Evolutionary conservation across 129 eudicot genomes (phyloP), one percentile per base, ranked within the genome.

Genomic region (Apium graveolens): DNA sequence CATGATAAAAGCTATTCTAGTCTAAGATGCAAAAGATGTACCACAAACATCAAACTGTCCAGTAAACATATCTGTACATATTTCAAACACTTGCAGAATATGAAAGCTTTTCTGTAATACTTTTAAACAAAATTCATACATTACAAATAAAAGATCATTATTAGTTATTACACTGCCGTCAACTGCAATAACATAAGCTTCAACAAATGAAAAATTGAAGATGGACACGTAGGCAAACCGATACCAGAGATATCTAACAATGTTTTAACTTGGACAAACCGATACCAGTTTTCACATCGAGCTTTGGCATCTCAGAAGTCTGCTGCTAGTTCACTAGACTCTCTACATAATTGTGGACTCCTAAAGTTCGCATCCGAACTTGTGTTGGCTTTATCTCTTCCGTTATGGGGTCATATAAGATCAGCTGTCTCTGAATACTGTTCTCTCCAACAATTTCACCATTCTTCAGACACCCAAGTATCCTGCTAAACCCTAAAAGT

Each of bases 391-490:
- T 43, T 12, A 18, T 73, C 57, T 44, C 77, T 42, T 44, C 32
- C 4, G 27, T 44, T 45, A 27, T 34, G 49, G 77, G 39, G 57
- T 73, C 57, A 44, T 27, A 73, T 44, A 73, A 73, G 38, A 43
- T 42, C 37, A 73, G 57, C 39, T 44, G 51, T 73, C 38, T 73
- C 57, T 39, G 60, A 73, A 11, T 44, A 16, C 24, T 5, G 14
- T 44, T 73, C 53, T 73, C 77, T 44, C 38, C 77, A 43, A 73
- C 77, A 73, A 73, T 44, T 44, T 27, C 60, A 26, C 77, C 77
- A 44, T 26, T 73, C 55, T 73, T 73, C 24, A 73, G 18, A 73
- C n/a, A 73, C 55, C 57, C 77, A 6, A 73, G 38, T n/a, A 73
- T 11, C 57, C 77, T 73, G 35, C 9, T 49, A 17, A n/a, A 5